phyloP scores from a whole-genome alignment of 139 green algal species.

The Gonium pectorale region DNA sequence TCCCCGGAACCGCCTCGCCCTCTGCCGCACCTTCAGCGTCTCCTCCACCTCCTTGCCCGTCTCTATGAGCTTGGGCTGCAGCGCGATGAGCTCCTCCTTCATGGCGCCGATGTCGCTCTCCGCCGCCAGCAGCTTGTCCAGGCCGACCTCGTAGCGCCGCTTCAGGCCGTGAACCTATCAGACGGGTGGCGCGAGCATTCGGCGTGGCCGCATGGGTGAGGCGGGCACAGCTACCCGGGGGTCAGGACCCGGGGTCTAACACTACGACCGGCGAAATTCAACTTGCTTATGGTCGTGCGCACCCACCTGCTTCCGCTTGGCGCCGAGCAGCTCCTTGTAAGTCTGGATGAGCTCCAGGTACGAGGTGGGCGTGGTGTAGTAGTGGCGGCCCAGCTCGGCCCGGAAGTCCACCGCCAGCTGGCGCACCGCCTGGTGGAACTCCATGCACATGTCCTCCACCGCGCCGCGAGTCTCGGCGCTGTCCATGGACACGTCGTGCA shows the following conservation, averaged over 20 bases:
- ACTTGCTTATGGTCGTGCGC: no score
- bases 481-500: conserved; percentile 73
- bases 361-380: conserved; percentile 77
- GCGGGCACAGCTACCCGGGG: no score
- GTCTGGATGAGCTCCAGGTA: conserved; percentile 82
- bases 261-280: no score
- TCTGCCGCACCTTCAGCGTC: conserved; percentile 55
- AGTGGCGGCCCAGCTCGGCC: conserved; percentile 59
- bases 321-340: conserved; percentile 70
- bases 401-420: conserved; percentile 61
- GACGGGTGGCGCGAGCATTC: no score
- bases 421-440: conserved; percentile 69
- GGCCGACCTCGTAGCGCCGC: conserved; percentile 60
- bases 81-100: conserved; percentile 73
- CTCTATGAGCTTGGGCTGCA: conserved; percentile 76
- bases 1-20: not conserved
- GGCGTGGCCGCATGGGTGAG: no score
- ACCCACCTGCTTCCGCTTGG: conserved; percentile 60
- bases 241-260: no score
- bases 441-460: conserved; percentile 78
- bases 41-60: conserved; percentile 79
- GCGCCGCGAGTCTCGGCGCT: conserved; percentile 38
- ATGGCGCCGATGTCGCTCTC: conserved; percentile 59
- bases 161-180: conserved; percentile 64
- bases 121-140: conserved; percentile 73